Conservation (phyloP, 176 grass and related monocot species). For the Aegilops longissima region DNA sequence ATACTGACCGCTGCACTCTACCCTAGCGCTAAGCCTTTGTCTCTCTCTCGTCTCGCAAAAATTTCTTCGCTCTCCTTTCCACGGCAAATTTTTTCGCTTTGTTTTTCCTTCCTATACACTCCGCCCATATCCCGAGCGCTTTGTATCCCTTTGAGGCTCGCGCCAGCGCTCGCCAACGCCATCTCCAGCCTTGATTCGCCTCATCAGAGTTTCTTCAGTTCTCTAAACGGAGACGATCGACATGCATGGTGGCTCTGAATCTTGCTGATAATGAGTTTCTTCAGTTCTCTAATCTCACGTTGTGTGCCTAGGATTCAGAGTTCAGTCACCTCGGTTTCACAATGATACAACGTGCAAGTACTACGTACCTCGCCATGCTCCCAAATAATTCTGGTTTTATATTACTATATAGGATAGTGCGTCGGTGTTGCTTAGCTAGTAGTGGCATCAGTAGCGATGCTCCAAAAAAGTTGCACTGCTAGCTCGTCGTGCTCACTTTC, state of each 20-base stretch:
- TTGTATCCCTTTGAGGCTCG: background rate
- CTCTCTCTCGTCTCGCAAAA: background rate
- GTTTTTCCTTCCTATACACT: background rate
- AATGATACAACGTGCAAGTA: no score
- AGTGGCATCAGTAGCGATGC: no score
- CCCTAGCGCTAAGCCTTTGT: background rate
- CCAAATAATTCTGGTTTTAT: background rate
- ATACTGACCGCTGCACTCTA: no score
- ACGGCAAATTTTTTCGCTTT: background rate
- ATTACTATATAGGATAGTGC: background rate
- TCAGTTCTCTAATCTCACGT: no score
- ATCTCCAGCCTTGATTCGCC: background rate
- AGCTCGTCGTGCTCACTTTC: no score
- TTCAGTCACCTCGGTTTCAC: no score
- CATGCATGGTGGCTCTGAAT: background rate
- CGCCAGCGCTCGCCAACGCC: background rate
- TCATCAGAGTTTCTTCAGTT: background rate
- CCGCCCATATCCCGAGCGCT: background rate
- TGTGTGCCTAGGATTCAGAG: constrained; percentile 1
- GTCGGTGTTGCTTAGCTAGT: no score
- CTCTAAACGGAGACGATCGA: background rate
- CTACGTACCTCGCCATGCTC: no score
- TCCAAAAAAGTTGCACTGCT: background rate
- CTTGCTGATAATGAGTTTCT: no score
- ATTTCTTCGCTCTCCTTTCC: constrained; percentile 18